Evolutionary conservation across 345 rosid genomes (phyloP).

Genomic region (Populus simonii): DNA sequence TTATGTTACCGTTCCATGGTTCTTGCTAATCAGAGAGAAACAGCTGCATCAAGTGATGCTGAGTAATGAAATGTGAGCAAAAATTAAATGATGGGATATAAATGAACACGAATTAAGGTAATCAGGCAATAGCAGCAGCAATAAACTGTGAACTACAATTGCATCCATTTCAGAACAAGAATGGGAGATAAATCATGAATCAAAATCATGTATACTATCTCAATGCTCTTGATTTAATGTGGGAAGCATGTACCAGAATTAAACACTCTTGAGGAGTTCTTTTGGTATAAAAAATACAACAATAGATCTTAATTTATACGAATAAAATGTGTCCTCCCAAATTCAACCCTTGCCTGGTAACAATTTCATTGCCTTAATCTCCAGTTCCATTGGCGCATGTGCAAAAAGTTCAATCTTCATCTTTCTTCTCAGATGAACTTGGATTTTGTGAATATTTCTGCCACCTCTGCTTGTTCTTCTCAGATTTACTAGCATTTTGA

Average conservation of each 20-base stretch:
- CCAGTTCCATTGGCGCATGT: not conserved
- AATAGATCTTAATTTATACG: not conserved
- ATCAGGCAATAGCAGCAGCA: not conserved
- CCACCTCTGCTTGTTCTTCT: conserved; percentile 73
- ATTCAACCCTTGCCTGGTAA: not conserved
- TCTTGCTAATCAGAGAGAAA: no score
- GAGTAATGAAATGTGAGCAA: no score
- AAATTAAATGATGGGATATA: no score
- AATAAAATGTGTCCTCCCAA: not conserved
- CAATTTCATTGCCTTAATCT: not conserved
- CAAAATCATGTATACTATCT: not conserved
- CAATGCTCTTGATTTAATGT: not conserved
- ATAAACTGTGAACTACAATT: not conserved
- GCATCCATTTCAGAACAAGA: not conserved
- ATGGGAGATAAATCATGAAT: not conserved
- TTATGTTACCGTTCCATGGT: no score
- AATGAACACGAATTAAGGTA: not conserved
- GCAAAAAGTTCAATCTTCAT: conserved; percentile 21
- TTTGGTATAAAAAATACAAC: not conserved
- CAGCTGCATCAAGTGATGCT: no score
- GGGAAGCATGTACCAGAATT: not conserved
- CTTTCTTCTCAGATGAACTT: conserved; percentile 41
- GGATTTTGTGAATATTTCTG: conserved; percentile 50
- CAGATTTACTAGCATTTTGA: conserved; percentile 38
- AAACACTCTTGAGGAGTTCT: not conserved